Conservation (phyloP, 202 grass and related monocot genomes). For the Zoysia matrella region DNA sequence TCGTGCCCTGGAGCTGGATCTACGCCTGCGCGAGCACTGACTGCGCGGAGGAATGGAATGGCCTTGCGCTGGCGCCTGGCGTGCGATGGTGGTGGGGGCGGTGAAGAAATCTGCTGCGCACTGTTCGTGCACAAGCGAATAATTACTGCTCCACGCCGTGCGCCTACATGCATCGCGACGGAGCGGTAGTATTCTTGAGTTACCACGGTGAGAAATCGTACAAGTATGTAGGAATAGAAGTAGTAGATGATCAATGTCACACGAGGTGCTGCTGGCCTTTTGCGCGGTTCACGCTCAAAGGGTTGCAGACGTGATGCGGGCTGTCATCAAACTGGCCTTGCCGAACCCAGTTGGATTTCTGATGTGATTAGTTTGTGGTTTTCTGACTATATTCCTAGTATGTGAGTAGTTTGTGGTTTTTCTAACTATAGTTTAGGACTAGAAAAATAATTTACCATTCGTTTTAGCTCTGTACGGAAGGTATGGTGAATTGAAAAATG, state of each 20-base stretch:
- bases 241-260: not conserved
- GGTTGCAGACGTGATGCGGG: not conserved
- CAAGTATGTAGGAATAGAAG: too few relatives aligned
- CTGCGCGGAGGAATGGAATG: not conserved
- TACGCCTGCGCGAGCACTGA: too few relatives aligned
- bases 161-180: not conserved
- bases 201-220: slow-evolving; percentile 9
- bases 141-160: not conserved
- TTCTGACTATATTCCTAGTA: not conserved
- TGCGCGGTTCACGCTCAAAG: not conserved
- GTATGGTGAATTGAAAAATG: too few relatives aligned
- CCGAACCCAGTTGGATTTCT: not conserved
- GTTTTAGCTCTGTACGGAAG: too few relatives aligned
- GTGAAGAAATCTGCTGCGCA: slow-evolving; percentile 15
- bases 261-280: not conserved
- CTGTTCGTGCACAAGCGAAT: slow-evolving; percentile 27
- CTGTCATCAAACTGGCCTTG: not conserved
- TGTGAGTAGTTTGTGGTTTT: too few relatives aligned
- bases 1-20: too few relatives aligned
- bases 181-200: not conserved
- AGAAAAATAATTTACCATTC: too few relatives aligned
- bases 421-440: too few relatives aligned
- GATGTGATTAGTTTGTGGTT: not conserved
- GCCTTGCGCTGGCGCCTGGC: not conserved
- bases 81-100: not conserved